These are phyloP conservation scores for Aspergillus sp. DNA, from an alignment of 2,329 filamentous ascomycete species.

Conservation along the genomic window DNA sequence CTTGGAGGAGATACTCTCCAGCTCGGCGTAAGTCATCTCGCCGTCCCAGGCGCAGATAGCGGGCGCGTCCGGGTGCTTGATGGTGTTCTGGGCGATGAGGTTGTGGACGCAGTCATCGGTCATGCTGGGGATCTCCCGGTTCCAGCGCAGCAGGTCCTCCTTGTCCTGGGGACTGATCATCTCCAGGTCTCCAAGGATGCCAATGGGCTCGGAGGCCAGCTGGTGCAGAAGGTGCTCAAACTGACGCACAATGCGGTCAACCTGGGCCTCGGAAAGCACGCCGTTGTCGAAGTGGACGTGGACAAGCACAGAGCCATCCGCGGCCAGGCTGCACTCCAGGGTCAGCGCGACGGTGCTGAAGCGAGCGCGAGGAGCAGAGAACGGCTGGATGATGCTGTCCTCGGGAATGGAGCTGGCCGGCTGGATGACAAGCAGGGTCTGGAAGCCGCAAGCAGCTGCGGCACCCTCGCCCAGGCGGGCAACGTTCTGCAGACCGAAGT, in stretches of 20 bases:
- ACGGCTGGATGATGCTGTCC: constrained; percentile 7
- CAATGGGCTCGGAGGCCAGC: constrained; percentile 1
- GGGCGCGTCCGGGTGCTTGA: constrained; percentile 5
- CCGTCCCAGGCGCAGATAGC: constrained; percentile 12
- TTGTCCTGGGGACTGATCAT: constrained; percentile 12
- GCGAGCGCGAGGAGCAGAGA: constrained; percentile 9
- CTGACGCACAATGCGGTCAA: constrained; percentile 9
- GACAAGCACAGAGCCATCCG: constrained; percentile 5
- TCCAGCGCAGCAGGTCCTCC: constrained; percentile 9
- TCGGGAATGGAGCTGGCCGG: constrained; percentile 17
- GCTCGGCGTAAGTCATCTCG: constrained; percentile 9
- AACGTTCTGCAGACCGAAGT: constrained; percentile 51
- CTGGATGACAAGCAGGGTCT: constrained; percentile 40
- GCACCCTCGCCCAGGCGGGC: constrained; percentile 49
- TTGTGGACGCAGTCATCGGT: constrained; percentile 13
- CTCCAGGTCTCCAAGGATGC: constrained; percentile 7
- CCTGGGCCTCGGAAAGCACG: constrained; percentile 3
- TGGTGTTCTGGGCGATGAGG: constrained; percentile 6
- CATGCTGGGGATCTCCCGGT: constrained; percentile 1
- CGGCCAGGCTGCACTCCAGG: constrained; percentile 11
- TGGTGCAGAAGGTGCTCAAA: constrained; percentile 16
- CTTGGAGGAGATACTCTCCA: constrained; percentile 7
- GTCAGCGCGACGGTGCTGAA: constrained; percentile 14
- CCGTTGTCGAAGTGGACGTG: constrained; percentile 15
- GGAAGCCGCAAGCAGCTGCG: constrained; percentile 39